These are phyloP conservation scores for Pestalotiopsis sp. DNA, from an alignment of 2,329 filamentous ascomycete genomes.

Conservation along the genomic window DNA sequence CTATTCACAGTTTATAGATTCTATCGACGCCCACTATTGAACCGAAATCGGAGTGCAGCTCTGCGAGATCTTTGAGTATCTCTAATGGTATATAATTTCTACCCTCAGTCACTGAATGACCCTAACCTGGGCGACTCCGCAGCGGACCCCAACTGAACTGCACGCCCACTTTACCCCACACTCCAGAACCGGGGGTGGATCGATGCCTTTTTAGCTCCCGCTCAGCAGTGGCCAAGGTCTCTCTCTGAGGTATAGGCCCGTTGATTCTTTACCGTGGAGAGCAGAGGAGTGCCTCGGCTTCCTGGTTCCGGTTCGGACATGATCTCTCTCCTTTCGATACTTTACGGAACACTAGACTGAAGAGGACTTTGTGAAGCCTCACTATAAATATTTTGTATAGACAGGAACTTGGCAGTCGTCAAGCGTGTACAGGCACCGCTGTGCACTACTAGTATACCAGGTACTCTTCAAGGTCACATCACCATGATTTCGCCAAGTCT, in stretches of 20 bases:
- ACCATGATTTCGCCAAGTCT: neutral
- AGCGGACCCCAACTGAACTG: neutral
- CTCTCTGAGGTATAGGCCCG: neutral
- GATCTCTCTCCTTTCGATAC: neutral
- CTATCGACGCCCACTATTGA: neutral
- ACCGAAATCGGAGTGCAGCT: neutral
- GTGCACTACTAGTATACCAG: neutral
- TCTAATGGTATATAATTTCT: neutral
- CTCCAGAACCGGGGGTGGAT: neutral
- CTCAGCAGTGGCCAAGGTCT: neutral
- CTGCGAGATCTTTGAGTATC: neutral
- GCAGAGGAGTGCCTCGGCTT: slow-evolving; percentile 2
- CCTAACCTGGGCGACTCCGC: neutral
- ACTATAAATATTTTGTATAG: neutral
- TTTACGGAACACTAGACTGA: neutral
- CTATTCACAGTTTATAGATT: neutral
- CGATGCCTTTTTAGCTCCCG: neutral
- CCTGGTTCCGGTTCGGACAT: neutral
- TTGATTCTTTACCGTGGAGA: neutral
- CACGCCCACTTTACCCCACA: neutral
- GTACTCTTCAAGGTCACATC: neutral
- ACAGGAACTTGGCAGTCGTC: neutral
- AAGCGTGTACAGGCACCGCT: neutral
- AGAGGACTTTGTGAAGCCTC: neutral
- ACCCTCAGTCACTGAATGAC: neutral